phyloP scores from a whole-genome alignment of 768 basidiomycete genomes.

The Lentinus brumalis region DNA sequence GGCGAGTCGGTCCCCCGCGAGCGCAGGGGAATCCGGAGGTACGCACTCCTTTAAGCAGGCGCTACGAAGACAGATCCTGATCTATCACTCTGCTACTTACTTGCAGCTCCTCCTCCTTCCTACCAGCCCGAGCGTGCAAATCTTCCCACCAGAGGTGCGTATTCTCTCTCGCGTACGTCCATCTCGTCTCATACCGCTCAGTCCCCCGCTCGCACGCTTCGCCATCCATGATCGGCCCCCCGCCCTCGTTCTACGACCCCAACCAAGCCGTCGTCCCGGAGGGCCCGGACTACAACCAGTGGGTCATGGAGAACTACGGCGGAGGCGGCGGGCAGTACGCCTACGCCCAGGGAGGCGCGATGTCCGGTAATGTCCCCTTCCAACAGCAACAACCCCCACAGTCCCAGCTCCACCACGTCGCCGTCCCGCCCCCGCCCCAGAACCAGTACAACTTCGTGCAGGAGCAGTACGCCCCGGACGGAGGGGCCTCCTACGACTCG shows the following conservation, averaged over 20 bases:
- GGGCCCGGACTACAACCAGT: slow-evolving; percentile 23
- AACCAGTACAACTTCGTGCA: slow-evolving; percentile 24
- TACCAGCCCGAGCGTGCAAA: too few species aligned
- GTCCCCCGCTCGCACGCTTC: background rate
- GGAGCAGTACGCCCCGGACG: slow-evolving; percentile 6
- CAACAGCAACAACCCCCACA: slow-evolving; percentile 2
- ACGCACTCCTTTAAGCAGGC: slow-evolving; percentile 11
- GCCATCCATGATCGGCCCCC: slow-evolving; percentile 24
- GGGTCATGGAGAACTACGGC: slow-evolving; percentile 20
- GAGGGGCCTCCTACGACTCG: slow-evolving; percentile 6
- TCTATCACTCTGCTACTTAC: slow-evolving; percentile 12
- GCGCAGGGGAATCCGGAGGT: slow-evolving; percentile 17
- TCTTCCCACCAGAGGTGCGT: slow-evolving; percentile 21
- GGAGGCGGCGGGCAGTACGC: slow-evolving; percentile 9
- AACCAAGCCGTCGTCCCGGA: slow-evolving; percentile 17
- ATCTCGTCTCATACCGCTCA: background rate
- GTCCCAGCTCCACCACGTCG: slow-evolving; percentile 17
- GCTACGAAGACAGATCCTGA: slow-evolving; percentile 11
- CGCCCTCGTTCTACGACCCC: slow-evolving; percentile 27
- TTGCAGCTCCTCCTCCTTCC: slow-evolving; percentile 7
- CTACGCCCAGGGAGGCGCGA: slow-evolving; percentile 1
- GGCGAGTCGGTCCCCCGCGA: slow-evolving; percentile 17
- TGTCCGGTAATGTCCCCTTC: slow-evolving; percentile 16
- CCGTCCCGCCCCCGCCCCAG: slow-evolving; percentile 10
- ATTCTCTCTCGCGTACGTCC: background rate